Conservation (phyloP, 805 yeast species). For the Wickerhamomyces chaumierensis region DNA sequence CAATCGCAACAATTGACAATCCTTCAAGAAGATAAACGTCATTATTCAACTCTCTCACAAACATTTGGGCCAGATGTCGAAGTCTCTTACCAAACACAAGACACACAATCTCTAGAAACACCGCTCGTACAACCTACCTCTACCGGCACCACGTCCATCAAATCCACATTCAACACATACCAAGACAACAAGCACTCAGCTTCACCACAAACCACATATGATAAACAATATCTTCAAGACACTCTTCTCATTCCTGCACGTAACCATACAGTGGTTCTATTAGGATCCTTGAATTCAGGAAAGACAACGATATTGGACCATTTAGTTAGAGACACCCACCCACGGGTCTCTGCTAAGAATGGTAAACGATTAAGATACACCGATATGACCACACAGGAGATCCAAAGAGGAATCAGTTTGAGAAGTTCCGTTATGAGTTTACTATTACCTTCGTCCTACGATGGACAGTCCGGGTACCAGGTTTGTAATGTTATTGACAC, state of each 20-base stretch:
- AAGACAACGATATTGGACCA: constrained; percentile 71
- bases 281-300: constrained; percentile 80
- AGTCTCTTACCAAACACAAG: constrained; percentile 44
- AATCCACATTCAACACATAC: too few relatives aligned
- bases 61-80: constrained; percentile 57
- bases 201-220: constrained; percentile 56
- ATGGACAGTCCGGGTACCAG: constrained; percentile 23
- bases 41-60: constrained; percentile 30
- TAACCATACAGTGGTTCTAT: constrained; percentile 61
- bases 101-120: constrained; percentile 38
- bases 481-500: constrained; percentile 65
- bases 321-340: constrained; percentile 58
- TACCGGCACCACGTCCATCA: constrained; percentile 27
- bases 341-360: constrained; percentile 9
- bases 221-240: constrained; percentile 49
- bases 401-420: constrained; percentile 58
- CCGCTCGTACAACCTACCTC: constrained; percentile 54
- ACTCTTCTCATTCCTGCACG: constrained; percentile 45
- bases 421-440: constrained; percentile 52
- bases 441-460: constrained; percentile 42
- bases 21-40: constrained; percentile 33
- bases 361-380: constrained; percentile 66
- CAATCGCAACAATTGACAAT: constrained; percentile 16
- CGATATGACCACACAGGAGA: constrained; percentile 63
- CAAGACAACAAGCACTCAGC: too few relatives aligned